Percentiles rank a stretch among this genome's conserved stretches.
Evolutionary conservation across 2,329 filamentous ascomycete species (phyloP).

Genomic region (Nothophaeocryptopus gaeumannii): DNA sequence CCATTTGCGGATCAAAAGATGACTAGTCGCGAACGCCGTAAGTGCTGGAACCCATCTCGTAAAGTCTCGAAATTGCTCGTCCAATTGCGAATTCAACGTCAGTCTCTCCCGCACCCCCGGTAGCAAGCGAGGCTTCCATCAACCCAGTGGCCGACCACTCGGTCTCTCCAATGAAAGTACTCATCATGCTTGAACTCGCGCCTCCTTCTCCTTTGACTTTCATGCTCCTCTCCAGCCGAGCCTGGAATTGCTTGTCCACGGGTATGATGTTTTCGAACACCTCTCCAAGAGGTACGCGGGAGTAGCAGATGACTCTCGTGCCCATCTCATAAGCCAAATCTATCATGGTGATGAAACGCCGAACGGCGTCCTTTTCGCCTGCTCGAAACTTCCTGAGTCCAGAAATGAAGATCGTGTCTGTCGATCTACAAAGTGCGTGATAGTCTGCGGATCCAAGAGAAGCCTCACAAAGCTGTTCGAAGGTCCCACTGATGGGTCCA

Average conservation of each 20-base stretch:
- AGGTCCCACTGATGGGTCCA: conserved; percentile 51
- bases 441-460: conserved; percentile 74
- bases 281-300: conserved; percentile 23
- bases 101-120: conserved; percentile 30
- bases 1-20: not conserved
- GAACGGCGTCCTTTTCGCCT: conserved; percentile 53
- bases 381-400: conserved; percentile 21
- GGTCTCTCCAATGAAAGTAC: conserved; percentile 30
- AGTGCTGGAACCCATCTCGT: conserved; percentile 29
- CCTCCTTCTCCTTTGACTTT: conserved; percentile 28
- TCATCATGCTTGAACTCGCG: conserved; percentile 30
- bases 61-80: conserved; percentile 27
- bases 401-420: conserved; percentile 21
- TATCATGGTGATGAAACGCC: conserved; percentile 72
- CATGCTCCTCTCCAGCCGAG: conserved; percentile 18
- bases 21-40: conserved; percentile 12
- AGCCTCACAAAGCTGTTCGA: conserved; percentile 60
- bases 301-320: conserved; percentile 59
- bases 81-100: conserved; percentile 32
- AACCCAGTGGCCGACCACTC: conserved; percentile 32
- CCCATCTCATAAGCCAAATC: conserved; percentile 74
- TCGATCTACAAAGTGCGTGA: conserved; percentile 57
- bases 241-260: conserved; percentile 14
- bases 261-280: conserved; percentile 28
- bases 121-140: conserved; percentile 26